Conservation (phyloP, 2,329 filamentous ascomycete species). For the Corniculantispora saksenae region DNA sequence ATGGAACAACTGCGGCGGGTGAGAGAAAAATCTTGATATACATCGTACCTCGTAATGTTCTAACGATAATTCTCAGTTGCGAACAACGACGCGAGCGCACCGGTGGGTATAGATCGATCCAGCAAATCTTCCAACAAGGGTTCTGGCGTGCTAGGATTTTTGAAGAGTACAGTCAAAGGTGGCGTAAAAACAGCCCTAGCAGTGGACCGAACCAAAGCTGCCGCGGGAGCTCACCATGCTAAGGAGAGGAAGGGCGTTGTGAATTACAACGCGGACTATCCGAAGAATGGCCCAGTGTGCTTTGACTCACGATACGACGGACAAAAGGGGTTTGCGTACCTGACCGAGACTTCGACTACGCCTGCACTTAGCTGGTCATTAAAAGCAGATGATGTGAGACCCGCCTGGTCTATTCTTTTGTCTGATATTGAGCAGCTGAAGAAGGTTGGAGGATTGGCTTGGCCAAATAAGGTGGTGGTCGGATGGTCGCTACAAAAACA, state of each 20-base stretch:
- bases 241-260: slow-evolving; percentile 73
- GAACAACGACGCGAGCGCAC: too few relatives aligned
- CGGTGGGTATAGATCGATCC: background rate
- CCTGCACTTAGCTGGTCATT: slow-evolving; percentile 68
- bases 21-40: too few relatives aligned
- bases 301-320: slow-evolving; percentile 73
- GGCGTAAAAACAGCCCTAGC: slow-evolving; percentile 72
- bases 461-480: slow-evolving; percentile 82
- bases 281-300: slow-evolving; percentile 63
- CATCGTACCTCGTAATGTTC: too few relatives aligned
- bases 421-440: slow-evolving; percentile 71
- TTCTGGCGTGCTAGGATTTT: slow-evolving; percentile 40
- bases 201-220: slow-evolving; percentile 71
- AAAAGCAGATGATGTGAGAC: slow-evolving; percentile 55
- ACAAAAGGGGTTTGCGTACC: slow-evolving; percentile 70
- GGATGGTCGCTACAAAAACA: slow-evolving; percentile 76
- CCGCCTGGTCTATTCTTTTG: slow-evolving; percentile 70
- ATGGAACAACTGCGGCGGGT: background rate
- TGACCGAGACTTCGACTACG: slow-evolving; percentile 65
- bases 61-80: too few relatives aligned
- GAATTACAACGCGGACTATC: slow-evolving; percentile 45
- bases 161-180: slow-evolving; percentile 70
- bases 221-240: slow-evolving; percentile 57
- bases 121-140: slow-evolving; percentile 8
- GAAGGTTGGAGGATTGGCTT: slow-evolving; percentile 79